Evolutionary conservation across 768 basidiomycete species (phyloP).

Genomic region (Clitopilus passeckerianus): DNA sequence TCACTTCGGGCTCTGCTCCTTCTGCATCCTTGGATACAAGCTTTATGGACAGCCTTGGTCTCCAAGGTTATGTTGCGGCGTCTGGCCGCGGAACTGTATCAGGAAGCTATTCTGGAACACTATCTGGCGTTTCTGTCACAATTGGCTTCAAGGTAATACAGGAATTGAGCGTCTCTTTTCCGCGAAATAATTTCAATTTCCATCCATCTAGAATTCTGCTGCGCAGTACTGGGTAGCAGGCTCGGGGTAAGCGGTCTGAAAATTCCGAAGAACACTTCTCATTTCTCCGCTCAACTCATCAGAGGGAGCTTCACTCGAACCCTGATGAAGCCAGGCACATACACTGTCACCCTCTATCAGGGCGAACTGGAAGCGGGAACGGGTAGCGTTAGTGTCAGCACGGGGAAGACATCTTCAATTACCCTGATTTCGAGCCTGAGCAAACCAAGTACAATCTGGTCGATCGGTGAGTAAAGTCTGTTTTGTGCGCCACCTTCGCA

Average conservation of each 20-base stretch:
- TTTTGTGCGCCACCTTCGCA: neutral
- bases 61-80: conserved; percentile 37
- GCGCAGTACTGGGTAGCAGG: conserved; percentile 43
- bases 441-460: conserved; percentile 35
- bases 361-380: conserved; percentile 41
- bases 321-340: conserved; percentile 45
- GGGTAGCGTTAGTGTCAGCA: conserved; percentile 33
- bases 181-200: neutral
- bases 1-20: conserved; percentile 37
- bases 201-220: conserved; percentile 27
- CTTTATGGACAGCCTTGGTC: conserved; percentile 36
- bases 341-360: conserved; percentile 39
- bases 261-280: neutral
- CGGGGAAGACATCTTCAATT: conserved; percentile 31
- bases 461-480: conserved; percentile 26
- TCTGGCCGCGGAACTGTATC: conserved; percentile 40
- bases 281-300: neutral
- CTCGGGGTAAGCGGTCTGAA: conserved; percentile 23
- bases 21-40: conserved; percentile 35
- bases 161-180: neutral
- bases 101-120: conserved; percentile 37
- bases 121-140: conserved; percentile 31
- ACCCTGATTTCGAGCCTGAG: conserved; percentile 25
- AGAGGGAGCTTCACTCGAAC: conserved; percentile 38
- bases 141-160: conserved; percentile 34